Evolutionary conservation across 805 yeast genomes (phyloP).

Genomic region (Blastobotrys parvus): DNA sequence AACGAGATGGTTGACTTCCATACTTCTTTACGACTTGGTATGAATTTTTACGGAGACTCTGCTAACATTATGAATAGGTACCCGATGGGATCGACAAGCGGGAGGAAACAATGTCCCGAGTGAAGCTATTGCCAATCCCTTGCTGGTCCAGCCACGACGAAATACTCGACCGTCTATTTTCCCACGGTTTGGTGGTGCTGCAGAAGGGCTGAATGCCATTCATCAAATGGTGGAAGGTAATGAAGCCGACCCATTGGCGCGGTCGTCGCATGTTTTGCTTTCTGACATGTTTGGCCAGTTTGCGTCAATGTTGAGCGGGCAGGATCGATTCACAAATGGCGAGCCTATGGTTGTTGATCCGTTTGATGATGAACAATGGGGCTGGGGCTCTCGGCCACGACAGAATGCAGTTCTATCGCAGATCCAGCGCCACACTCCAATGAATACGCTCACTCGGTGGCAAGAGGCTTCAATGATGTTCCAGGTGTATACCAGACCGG

Average conservation of each 20-base stretch:
- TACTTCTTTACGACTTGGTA: neutral
- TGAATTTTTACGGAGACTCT: neutral
- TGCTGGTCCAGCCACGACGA: conserved; percentile 6
- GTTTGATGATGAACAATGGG: neutral
- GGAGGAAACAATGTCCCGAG: conserved; percentile 5
- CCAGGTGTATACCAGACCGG: conserved; percentile 35
- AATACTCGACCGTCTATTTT: neutral
- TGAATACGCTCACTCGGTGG: conserved; percentile 64
- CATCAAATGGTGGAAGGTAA: conserved; percentile 3
- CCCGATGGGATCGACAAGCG: conserved; percentile 8
- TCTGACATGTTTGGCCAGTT: conserved; percentile 14
- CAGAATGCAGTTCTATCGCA: neutral
- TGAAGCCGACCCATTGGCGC: neutral
- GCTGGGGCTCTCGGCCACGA: neutral
- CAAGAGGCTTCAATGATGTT: conserved; percentile 45
- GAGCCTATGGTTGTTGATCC: neutral
- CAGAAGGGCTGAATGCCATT: conserved; percentile 1
- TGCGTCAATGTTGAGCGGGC: conserved; percentile 5
- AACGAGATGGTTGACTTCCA: neutral
- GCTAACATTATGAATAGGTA: conserved; percentile 4
- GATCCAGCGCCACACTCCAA: conserved; percentile 12
- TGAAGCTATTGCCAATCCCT: conserved; percentile 11
- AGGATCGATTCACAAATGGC: neutral
- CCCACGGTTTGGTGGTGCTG: neutral
- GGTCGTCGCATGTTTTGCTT: conserved; percentile 1